phyloP scores from a whole-genome alignment of 257 asterid genomes.

The Verbena officinalis region DNA sequence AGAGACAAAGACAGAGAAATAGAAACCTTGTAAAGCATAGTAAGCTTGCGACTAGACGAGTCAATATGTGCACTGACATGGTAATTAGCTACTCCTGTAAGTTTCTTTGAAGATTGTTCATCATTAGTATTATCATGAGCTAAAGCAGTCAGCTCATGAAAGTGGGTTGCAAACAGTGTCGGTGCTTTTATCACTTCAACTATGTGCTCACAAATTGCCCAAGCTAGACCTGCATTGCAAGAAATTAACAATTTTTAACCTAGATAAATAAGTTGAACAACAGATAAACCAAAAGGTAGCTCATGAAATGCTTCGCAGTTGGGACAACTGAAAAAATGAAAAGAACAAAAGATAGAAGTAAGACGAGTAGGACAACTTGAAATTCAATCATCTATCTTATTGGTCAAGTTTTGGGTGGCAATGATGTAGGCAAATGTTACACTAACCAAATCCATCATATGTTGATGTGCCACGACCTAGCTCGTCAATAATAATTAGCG shows the following conservation, averaged over 20 bases:
- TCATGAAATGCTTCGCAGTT: slow-evolving; percentile 21
- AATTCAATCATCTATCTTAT: slow-evolving; percentile 1
- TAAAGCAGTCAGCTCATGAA: slow-evolving; percentile 94
- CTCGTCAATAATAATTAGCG: slow-evolving; percentile 89
- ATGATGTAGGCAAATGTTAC: slow-evolving; percentile 18
- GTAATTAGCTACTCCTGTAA: slow-evolving; percentile 75
- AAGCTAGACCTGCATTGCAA: slow-evolving; percentile 75
- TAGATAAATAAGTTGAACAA: slow-evolving; percentile 17
- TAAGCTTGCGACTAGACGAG: slow-evolving; percentile 80
- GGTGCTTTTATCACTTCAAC: slow-evolving; percentile 87
- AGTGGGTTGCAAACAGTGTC: slow-evolving; percentile 94
- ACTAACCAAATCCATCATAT: slow-evolving; percentile 98
- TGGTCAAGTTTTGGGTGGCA: slow-evolving; percentile 13
- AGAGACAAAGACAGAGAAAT: slow-evolving; percentile 27
- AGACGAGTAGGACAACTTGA: background rate
- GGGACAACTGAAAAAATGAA: slow-evolving; percentile 2
- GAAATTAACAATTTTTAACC: slow-evolving; percentile 16
- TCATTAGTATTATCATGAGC: slow-evolving; percentile 54
- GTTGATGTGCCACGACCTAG: slow-evolving; percentile 99
- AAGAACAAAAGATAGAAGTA: slow-evolving; percentile 11
- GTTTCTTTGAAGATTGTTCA: slow-evolving; percentile 48
- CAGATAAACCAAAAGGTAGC: slow-evolving; percentile 7
- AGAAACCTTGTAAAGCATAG: slow-evolving; percentile 94
- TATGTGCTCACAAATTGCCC: slow-evolving; percentile 98
- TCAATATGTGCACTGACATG: slow-evolving; percentile 98